These are phyloP conservation scores for Glomus cerebriforme DNA, from an alignment of 192 early-diverging fungal genomes.

Conservation along the genomic window DNA sequence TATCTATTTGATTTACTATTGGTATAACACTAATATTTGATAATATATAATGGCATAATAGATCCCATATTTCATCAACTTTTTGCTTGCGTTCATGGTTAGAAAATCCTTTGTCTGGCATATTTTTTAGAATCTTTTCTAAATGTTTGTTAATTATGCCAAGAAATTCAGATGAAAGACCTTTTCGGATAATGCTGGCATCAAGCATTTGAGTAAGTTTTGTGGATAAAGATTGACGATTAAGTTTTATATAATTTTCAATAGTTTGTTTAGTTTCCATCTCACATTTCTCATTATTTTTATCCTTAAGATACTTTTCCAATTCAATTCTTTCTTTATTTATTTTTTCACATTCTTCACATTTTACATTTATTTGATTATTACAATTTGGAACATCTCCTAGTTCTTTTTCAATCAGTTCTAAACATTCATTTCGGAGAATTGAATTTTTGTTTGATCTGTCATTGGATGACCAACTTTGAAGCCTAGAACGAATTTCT, in stretches of 20 bases:
- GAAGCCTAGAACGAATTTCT: not conserved
- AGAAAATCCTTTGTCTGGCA: not conserved
- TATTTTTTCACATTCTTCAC: not conserved
- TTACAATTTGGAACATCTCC: not conserved
- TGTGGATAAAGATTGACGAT: not conserved
- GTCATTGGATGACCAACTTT: not conserved
- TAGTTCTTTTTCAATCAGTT: not conserved
- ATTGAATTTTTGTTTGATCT: not conserved
- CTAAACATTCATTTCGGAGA: not conserved
- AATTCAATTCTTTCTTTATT: not conserved
- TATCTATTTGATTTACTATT: slow-evolving; percentile 1
- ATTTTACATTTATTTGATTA: not conserved
- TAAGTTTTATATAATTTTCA: slow-evolving; percentile 12
- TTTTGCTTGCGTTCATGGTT: not conserved
- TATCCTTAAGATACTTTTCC: not conserved
- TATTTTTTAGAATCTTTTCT: not conserved
- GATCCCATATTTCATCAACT: slow-evolving; percentile 6
- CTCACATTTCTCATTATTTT: slow-evolving; percentile 11
- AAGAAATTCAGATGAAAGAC: slow-evolving; percentile 8
- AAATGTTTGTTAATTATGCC: slow-evolving; percentile 9
- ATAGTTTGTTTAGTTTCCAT: slow-evolving; percentile 5
- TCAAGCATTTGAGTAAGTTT: slow-evolving; percentile 25
- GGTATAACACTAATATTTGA: not conserved
- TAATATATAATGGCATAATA: not conserved
- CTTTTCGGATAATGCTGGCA: slow-evolving; percentile 1